These are phyloP conservation scores for Leccinum subfulvum DNA, from an alignment of 1,284 basidiomycete genomes.

Conservation along the genomic window DNA sequence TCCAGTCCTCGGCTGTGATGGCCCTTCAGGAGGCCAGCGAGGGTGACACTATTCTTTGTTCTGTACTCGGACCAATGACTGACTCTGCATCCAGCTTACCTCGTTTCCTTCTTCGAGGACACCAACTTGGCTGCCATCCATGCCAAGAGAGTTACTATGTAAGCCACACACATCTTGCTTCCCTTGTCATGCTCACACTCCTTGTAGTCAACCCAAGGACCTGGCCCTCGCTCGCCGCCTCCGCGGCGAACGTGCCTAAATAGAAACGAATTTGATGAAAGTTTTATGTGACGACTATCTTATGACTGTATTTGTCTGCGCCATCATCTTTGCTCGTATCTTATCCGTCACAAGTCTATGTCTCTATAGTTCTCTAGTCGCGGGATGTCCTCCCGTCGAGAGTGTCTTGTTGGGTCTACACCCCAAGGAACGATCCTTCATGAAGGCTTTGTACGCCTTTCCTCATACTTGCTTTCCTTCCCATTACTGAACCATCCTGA, in stretches of 20 bases:
- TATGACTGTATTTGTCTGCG: background rate
- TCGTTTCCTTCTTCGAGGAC: constrained; percentile 67
- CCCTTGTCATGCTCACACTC: constrained; percentile 10
- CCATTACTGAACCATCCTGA: background rate
- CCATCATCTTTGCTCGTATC: background rate
- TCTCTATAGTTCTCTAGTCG: constrained; percentile 1
- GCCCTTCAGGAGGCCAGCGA: constrained; percentile 72
- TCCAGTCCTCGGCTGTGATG: constrained; percentile 69
- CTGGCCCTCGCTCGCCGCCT: constrained; percentile 51
- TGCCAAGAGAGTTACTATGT: constrained; percentile 63
- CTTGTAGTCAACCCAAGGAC: constrained; percentile 43
- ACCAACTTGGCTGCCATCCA: constrained; percentile 64
- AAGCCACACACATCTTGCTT: constrained; percentile 1
- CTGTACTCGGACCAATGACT: background rate
- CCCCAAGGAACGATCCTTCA: constrained; percentile 23
- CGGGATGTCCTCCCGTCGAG: constrained; percentile 16
- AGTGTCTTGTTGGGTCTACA: constrained; percentile 15
- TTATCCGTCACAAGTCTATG: constrained; percentile 1
- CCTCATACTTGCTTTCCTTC: too few relatives aligned
- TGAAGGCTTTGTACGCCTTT: constrained; percentile 13
- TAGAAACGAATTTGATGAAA: background rate
- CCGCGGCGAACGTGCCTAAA: constrained; percentile 28
- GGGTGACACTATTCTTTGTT: constrained; percentile 29
- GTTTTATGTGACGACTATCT: background rate
- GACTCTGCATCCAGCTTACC: constrained; percentile 43